phyloP scores from a whole-genome alignment of 306 rosid genomes.

The Carpinus fangiana region DNA sequence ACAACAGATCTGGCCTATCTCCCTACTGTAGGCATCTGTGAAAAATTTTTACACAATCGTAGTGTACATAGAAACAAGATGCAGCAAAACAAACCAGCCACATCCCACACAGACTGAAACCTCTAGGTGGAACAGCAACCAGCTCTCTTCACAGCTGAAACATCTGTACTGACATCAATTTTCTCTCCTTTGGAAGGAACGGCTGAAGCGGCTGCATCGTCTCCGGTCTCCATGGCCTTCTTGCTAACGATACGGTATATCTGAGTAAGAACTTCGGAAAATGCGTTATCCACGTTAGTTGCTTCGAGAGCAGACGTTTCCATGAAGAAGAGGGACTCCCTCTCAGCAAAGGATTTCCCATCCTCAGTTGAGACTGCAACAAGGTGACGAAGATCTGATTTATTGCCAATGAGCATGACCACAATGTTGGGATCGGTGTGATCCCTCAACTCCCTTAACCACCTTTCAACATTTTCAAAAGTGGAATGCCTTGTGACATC shows the following conservation, averaged over 20 bases:
- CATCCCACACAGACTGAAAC: slow-evolving; percentile 14
- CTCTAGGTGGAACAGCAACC: slow-evolving; percentile 55
- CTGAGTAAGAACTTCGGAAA: slow-evolving; percentile 52
- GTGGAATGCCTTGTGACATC: slow-evolving; percentile 63
- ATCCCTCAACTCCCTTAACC: slow-evolving; percentile 60
- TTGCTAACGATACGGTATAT: slow-evolving; percentile 49
- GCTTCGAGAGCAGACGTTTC: slow-evolving; percentile 66
- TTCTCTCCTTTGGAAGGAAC: slow-evolving; percentile 55
- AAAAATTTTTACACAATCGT: slow-evolving; percentile 30
- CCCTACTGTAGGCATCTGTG: slow-evolving; percentile 27
- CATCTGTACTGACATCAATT: slow-evolving; percentile 48
- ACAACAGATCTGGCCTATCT: slow-evolving; percentile 11
- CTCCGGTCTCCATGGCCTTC: slow-evolving; percentile 48
- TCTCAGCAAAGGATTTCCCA: slow-evolving; percentile 53
- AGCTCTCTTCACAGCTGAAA: slow-evolving; percentile 48
- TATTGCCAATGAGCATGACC: slow-evolving; percentile 63
- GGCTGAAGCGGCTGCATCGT: slow-evolving; percentile 36
- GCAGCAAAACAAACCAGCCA: slow-evolving; percentile 31
- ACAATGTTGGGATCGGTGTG: slow-evolving; percentile 65
- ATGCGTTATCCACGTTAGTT: slow-evolving; percentile 51
- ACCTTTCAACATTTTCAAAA: slow-evolving; percentile 53
- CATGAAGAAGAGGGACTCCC: slow-evolving; percentile 56
- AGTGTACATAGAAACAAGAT: slow-evolving; percentile 23
- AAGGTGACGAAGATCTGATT: slow-evolving; percentile 59
- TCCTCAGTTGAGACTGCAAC: slow-evolving; percentile 60